These are phyloP conservation scores for Pestalotiopsis sp. DNA, from an alignment of 2,329 filamentous ascomycete genomes.

Conservation along the genomic window DNA sequence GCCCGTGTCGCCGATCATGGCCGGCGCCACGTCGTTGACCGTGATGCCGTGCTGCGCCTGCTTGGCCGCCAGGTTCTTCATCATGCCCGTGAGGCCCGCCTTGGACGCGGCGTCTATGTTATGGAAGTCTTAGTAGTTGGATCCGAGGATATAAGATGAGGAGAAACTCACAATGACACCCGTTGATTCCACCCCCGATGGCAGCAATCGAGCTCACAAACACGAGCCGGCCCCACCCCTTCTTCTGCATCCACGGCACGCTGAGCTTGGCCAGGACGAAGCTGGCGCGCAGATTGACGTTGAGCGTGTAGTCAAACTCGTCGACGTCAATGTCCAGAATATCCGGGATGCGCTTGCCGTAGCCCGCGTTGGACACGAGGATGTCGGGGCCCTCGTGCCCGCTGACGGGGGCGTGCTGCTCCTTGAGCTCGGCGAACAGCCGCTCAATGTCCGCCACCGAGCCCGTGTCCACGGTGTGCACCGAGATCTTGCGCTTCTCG, in stretches of 20 bases:
- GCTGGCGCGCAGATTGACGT: slow-evolving; percentile 63
- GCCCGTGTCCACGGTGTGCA: slow-evolving; percentile 62
- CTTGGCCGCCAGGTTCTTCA: slow-evolving; percentile 64
- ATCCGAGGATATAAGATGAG: not conserved
- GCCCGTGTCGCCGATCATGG: slow-evolving; percentile 68
- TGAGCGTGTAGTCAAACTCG: slow-evolving; percentile 66
- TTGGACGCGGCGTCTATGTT: slow-evolving; percentile 61
- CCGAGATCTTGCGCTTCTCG: slow-evolving; percentile 41
- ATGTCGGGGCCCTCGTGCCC: slow-evolving; percentile 59
- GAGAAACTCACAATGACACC: slow-evolving; percentile 47
- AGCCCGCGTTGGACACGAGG: slow-evolving; percentile 67
- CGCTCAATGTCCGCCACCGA: slow-evolving; percentile 53
- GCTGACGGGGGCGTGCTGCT: slow-evolving; percentile 40
- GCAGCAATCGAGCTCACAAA: slow-evolving; percentile 67
- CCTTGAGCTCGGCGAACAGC: slow-evolving; percentile 57
- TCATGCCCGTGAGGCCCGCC: slow-evolving; percentile 65
- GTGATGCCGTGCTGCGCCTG: slow-evolving; percentile 64
- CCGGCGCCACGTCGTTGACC: slow-evolving; percentile 70
- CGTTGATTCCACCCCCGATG: slow-evolving; percentile 66
- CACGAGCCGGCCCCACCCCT: slow-evolving; percentile 65
- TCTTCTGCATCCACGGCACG: slow-evolving; percentile 61
- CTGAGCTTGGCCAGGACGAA: slow-evolving; percentile 64
- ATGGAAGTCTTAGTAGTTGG: no score
- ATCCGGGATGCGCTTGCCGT: slow-evolving; percentile 61
- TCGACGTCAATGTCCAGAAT: slow-evolving; percentile 63